Evolutionary conservation across 1,284 basidiomycete genomes (phyloP).

Genomic region (Ganoderma leucocontextum): DNA sequence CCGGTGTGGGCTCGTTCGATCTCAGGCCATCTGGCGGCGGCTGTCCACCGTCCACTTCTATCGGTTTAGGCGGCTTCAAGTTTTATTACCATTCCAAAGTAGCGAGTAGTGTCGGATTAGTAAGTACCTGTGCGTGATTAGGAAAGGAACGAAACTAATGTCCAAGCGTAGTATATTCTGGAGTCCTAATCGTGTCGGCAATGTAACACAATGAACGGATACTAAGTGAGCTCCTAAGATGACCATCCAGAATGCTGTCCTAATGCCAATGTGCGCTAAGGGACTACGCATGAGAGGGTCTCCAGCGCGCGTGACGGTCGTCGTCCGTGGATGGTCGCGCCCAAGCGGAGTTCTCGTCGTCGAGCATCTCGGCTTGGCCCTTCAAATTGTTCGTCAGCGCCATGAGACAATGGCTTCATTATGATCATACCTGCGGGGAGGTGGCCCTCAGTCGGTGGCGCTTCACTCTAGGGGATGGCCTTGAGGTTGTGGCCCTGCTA

Average conservation of each 20-base stretch:
- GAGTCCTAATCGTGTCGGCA: not conserved
- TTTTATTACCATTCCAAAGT: too few species aligned
- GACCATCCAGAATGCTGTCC: not conserved
- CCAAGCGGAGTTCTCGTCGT: slow-evolving; percentile 32
- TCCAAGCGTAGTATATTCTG: not conserved
- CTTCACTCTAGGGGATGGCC: not conserved
- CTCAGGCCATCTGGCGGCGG: not conserved
- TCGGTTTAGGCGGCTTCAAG: too few species aligned
- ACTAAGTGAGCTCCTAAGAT: not conserved
- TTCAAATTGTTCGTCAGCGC: not conserved
- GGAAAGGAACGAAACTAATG: not conserved
- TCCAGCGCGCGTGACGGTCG: not conserved
- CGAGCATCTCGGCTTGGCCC: slow-evolving; percentile 29
- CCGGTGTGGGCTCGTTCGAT: not conserved
- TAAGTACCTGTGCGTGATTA: not conserved
- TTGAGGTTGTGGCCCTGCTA: slow-evolving; percentile 11
- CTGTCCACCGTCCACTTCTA: too few species aligned
- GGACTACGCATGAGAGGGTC: not conserved
- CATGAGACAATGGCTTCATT: not conserved
- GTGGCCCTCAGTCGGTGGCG: not conserved
- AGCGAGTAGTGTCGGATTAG: too few species aligned
- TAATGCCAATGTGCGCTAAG: not conserved
- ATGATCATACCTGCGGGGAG: not conserved
- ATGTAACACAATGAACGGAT: not conserved
- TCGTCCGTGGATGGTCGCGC: slow-evolving; percentile 6